Evolutionary conservation across 2,329 filamentous ascomycete genomes (phyloP).

Genomic region (Ampelomyces quisqualis): DNA sequence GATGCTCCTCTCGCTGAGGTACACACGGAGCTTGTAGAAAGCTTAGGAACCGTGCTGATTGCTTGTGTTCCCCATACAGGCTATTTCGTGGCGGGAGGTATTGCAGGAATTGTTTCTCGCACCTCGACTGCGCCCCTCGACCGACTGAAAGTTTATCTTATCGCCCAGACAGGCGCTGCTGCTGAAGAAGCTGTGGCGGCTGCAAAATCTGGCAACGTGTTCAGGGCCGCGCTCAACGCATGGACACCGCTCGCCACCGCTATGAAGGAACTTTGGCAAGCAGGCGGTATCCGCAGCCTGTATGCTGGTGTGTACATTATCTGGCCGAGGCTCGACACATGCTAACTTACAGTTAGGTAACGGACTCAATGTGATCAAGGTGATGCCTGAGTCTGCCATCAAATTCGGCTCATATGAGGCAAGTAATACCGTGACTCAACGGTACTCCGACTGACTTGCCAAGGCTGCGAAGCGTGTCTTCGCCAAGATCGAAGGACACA

Average conservation of each 20-base stretch:
- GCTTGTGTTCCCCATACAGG: conserved; percentile 77
- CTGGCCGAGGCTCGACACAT: conserved; percentile 8
- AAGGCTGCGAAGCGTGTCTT: conserved; percentile 83
- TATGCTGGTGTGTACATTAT: conserved; percentile 72
- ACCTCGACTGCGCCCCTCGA: conserved; percentile 95
- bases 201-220: conserved; percentile 67
- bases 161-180: conserved; percentile 75
- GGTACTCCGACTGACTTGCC: conserved; percentile 12
- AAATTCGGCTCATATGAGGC: conserved; percentile 96
- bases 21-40: conserved; percentile 32
- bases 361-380: conserved; percentile 92
- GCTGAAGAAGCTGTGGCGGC: conserved; percentile 62
- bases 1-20: conserved; percentile 29
- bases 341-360: conserved; percentile 64
- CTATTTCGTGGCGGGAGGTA: conserved; percentile 94
- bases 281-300: conserved; percentile 82
- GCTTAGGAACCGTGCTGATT: conserved; percentile 55
- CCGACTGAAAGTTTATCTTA: conserved; percentile 94
- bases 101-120: conserved; percentile 91
- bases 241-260: conserved; percentile 71
- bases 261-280: conserved; percentile 74
- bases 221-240: conserved; percentile 65
- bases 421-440: conserved; percentile 19
- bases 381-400: conserved; percentile 98
- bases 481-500: conserved; percentile 82